phyloP scores from a whole-genome alignment of 495 filamentous ascomycete species.

The Penicillium coprophilum region DNA sequence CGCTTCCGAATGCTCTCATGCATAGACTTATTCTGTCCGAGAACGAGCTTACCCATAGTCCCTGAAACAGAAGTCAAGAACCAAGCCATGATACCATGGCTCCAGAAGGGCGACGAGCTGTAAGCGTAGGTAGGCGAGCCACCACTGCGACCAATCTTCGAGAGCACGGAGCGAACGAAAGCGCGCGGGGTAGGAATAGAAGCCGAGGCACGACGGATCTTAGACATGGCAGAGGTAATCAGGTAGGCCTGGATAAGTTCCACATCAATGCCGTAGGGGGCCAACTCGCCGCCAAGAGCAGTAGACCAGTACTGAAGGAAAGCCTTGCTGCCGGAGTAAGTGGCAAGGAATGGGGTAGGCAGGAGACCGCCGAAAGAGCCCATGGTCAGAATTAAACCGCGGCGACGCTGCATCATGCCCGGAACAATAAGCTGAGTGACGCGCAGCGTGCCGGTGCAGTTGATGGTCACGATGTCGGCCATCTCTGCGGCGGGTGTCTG shows the following conservation, averaged over 20 bases:
- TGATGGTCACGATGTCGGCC: conserved; percentile 87
- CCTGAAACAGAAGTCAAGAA: conserved; percentile 70
- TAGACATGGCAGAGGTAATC: conserved; percentile 93
- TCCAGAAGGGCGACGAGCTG: conserved; percentile 91
- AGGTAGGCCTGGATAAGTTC: conserved; percentile 87
- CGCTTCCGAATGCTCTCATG: conserved; percentile 84
- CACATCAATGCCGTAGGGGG: conserved; percentile 74
- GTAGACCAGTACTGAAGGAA: conserved; percentile 97
- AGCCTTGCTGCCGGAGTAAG: conserved; percentile 96
- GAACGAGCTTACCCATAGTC: conserved; percentile 57
- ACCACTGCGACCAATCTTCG: conserved; percentile 77
- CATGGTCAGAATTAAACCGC: conserved; percentile 94
- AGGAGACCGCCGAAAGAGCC: conserved; percentile 89
- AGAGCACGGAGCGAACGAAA: conserved; percentile 77
- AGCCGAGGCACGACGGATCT: conserved; percentile 74
- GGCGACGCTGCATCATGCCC: conserved; percentile 75
- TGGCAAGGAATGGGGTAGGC: conserved; percentile 90
- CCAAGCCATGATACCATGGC: conserved; percentile 87
- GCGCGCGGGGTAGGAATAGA: conserved; percentile 76
- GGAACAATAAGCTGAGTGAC: conserved; percentile 83
- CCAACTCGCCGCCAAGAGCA: conserved; percentile 79
- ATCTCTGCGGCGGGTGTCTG: conserved; percentile 76
- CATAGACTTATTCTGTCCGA: conserved; percentile 72
- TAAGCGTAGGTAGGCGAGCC: conserved; percentile 71
- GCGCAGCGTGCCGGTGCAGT: conserved; percentile 83